phyloP scores from a whole-genome alignment of 2,329 filamentous ascomycete species.

The Coniosporium tulheliwenetii region DNA sequence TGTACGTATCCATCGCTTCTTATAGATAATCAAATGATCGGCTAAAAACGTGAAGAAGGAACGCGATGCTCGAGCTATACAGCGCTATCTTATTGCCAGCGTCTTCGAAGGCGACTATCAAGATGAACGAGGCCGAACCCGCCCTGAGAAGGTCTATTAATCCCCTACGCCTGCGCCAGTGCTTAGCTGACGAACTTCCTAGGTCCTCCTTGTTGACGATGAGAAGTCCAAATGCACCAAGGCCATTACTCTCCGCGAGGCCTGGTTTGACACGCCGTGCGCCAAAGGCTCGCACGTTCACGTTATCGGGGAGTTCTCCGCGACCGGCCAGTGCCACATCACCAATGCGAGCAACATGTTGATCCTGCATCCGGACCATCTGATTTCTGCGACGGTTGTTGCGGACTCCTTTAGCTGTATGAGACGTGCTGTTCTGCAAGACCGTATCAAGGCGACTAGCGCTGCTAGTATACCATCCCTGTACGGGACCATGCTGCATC shows the following conservation, averaged over 20 bases:
- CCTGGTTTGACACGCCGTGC: constrained; percentile 73
- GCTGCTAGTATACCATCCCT: constrained; percentile 67
- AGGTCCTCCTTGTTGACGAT: constrained; percentile 71
- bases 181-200: constrained; percentile 10
- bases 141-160: constrained; percentile 51
- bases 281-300: constrained; percentile 66
- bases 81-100: constrained; percentile 70
- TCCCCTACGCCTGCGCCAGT: background rate
- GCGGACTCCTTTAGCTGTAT: constrained; percentile 92
- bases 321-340: constrained; percentile 58
- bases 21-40: constrained; percentile 11
- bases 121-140: constrained; percentile 42
- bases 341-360: constrained; percentile 73
- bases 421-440: constrained; percentile 81
- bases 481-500: constrained; percentile 87
- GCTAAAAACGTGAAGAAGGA: constrained; percentile 55
- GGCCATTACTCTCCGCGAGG: constrained; percentile 62
- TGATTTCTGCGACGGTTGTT: constrained; percentile 87
- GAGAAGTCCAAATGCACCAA: constrained; percentile 53
- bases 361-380: constrained; percentile 85
- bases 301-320: constrained; percentile 63
- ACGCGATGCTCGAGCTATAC: constrained; percentile 57
- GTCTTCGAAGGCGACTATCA: constrained; percentile 55
- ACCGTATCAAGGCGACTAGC: constrained; percentile 81
- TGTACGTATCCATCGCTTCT: constrained; percentile 35